Base-by-base conservation (phyloP, 2,329 filamentous ascomycete genomes). In the Clonostachys chloroleuca region DNA sequence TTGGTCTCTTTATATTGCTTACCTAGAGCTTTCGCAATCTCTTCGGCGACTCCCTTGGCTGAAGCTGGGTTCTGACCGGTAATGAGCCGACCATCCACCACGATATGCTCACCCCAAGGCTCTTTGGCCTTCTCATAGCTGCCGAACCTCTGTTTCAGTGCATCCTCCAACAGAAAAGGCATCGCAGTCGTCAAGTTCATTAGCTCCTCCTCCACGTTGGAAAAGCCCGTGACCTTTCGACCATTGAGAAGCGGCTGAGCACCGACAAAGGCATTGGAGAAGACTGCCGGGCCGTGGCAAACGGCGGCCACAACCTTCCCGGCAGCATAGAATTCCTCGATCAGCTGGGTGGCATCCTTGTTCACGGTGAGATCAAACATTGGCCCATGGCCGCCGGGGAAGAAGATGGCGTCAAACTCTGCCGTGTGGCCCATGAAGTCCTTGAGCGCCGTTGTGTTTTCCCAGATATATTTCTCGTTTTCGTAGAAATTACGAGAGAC, bases 361-460 rank as follows among this genome's bases (percentile, higher is more conserved):
- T 85, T 77, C 47, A 68, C 67, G 47, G 75, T 75, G 16, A 88
- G 78, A 59, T 88, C 84, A 63, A 77, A 87, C 80, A 88, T 84
- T 56, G 84, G 78, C 49, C 77, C 78, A 67, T 81, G 77, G 45
- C 78, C 78, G 51, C 78, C 78, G 2, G 77, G 77, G 65, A 70
- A 78, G 62, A 79, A 78, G 55, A 81, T 45, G 34, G 82, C 85
- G 54, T 81, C 86, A 56, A 81, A 89, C 51, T 87, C 81, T 48
- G 61, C 64, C 0, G 78, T 73, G 49, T 74, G 75, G 35, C 79
- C 78, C 14, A 78, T 57, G 53, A 85, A 77, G 20, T 77, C 66
- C 20, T 73, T 69, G 17, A 89, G 69, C 49, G 77, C 77, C 7
- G 67, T 57, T 0, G 86, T 89, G 40, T 80, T 75, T 58, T 81